Evolutionary conservation across 345 rosid genomes (phyloP).

Genomic region (Crucihimalaya himalaica): DNA sequence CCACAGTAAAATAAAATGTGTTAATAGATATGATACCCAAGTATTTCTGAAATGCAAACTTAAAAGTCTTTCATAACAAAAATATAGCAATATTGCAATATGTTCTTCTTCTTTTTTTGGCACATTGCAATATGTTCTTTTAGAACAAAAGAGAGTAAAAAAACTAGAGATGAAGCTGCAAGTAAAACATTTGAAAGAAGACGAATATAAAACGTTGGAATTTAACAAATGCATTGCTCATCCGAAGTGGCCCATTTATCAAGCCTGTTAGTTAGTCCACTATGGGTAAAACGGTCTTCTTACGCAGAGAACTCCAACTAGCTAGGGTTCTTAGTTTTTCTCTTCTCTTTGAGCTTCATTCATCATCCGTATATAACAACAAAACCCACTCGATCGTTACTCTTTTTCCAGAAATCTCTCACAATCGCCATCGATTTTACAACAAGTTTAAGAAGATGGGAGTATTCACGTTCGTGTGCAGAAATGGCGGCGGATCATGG

Average conservation of each 20-base stretch:
- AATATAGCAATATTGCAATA: too few relatives aligned
- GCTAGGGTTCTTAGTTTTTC: conserved; percentile 2
- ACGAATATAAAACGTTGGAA: too few relatives aligned
- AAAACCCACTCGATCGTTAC: neutral
- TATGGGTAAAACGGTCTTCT: neutral
- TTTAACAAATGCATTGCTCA: neutral
- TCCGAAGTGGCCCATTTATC: neutral
- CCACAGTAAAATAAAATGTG: neutral
- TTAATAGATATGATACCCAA: too few relatives aligned
- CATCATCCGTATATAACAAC: neutral
- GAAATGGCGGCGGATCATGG: conserved; percentile 50
- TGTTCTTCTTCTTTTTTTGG: too few relatives aligned
- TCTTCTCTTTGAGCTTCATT: neutral
- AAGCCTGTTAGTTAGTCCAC: neutral
- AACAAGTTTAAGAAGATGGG: conserved; percentile 40
- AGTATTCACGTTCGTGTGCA: conserved; percentile 66
- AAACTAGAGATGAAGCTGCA: too few relatives aligned
- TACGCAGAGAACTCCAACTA: neutral
- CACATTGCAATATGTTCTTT: too few relatives aligned
- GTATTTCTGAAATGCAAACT: too few relatives aligned
- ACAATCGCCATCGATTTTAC: neutral
- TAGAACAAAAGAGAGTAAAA: too few relatives aligned
- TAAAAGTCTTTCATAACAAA: too few relatives aligned
- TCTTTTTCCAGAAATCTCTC: neutral
- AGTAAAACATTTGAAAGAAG: too few relatives aligned